Percentiles rank a stretch among this genome's conserved stretches.
These are phyloP conservation scores for Thalassia testudinum DNA, from an alignment of 116 monocot genomes.

Conservation along the genomic window DNA sequence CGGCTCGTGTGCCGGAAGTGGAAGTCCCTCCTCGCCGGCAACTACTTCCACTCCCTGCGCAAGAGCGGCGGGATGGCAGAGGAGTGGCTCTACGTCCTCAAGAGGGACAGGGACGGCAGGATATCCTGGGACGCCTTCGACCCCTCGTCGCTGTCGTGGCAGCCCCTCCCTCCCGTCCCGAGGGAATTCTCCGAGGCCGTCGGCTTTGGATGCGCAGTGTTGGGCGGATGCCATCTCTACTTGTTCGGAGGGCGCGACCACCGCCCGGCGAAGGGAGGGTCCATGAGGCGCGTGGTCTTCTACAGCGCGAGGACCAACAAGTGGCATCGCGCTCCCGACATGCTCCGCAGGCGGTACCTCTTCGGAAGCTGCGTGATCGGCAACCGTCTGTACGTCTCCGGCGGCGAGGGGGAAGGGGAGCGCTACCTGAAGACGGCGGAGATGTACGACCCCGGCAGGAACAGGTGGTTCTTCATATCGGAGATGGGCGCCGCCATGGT, in stretches of 20 bases:
- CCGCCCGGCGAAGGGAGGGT: constrained; percentile 30
- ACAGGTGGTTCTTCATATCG: constrained; percentile 35
- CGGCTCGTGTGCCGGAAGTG: constrained; percentile 50
- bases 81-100: constrained; percentile 64
- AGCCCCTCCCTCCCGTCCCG: constrained; percentile 50
- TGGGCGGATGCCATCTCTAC: constrained; percentile 59
- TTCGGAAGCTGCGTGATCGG: constrained; percentile 48
- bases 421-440: constrained; percentile 32
- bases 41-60: constrained; percentile 57
- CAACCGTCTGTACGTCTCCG: constrained; percentile 60
- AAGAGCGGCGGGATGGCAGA: constrained; percentile 37
- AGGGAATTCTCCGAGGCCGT: constrained; percentile 40
- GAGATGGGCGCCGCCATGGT: constrained; percentile 66
- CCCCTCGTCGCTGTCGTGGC: constrained; percentile 36
- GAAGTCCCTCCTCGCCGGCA: constrained; percentile 41
- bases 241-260: constrained; percentile 61
- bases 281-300: constrained; percentile 59
- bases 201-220: constrained; percentile 56
- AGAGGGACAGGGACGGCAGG: constrained; percentile 33
- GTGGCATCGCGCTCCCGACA: constrained; percentile 77
- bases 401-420: constrained; percentile 45
- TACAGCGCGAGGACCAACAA: constrained; percentile 62
- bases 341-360: constrained; percentile 46
- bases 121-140: constrained; percentile 66
- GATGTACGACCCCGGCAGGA: constrained; percentile 52